Evolutionary conservation across 257 asterid genomes (phyloP), one percentile per base, ranked within the genome.

Genomic region (Salvia miltiorrhiza): DNA sequence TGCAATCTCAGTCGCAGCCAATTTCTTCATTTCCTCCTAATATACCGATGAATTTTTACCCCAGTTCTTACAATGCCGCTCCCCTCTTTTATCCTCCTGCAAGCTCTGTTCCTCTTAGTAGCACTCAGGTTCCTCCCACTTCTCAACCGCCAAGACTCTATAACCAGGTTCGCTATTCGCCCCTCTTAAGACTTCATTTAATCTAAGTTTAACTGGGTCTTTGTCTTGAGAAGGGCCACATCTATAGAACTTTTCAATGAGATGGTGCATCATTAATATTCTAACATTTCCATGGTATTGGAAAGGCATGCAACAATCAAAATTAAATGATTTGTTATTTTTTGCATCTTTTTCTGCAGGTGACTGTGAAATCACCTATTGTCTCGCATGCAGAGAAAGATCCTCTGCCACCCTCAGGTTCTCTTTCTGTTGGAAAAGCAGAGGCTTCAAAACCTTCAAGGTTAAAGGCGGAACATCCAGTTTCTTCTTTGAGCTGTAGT

Each of bases 1-100:
- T 77, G 86, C 83, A 77, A 71, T 80, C 94, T 79, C 95, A 84
- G 55, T 75, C 89, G 16, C 96, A 86, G 73, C 82, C 88, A 32
- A 72, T 84, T 67, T 75, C 93, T 14, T 77, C 97, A 58, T 85
- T 82, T 77, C 75, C 88, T 45, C 84, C 90, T 69, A 80, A 78
- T 55, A 87, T 69, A 23, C 81, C 74, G 2, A 61, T 81, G 79
- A 84, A 68, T 76, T 84, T 61, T 67, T 81, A 81, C 73, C 58
- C 87, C 59, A 71, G 75, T 75, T 72, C 88, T 63, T 89, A 83
- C 66, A 83, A 73, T 85, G 71, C 93, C 40, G 24, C 74, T 76
- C 59, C 87, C 1, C 19, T 64, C 9, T 82, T 44, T 72, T 79
- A 61, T 59, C 82, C 82, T 63, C 59, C 86, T 75, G 68, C 83